Evolutionary conservation across 1,139 yeast species (phyloP), one percentile per base, ranked within the genome.

Genomic region (Taiozyma sp.): DNA sequence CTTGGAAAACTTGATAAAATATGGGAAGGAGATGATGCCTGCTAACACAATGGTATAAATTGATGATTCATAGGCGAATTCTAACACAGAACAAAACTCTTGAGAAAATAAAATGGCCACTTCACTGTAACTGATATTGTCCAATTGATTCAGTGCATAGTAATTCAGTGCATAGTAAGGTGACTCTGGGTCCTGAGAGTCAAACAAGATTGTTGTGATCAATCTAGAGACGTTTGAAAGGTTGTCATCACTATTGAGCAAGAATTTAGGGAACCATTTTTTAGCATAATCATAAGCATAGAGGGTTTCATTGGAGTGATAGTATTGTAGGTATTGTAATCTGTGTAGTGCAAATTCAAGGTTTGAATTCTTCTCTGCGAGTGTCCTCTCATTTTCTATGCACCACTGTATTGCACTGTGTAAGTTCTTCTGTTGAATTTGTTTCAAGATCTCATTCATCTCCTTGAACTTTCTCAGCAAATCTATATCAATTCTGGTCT

Each of bases 21-120:
- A 79, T 14, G 95, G 95, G 51, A 88, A 71, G 45, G 91, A 85
- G 22, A 85, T 72, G 46, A 80, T 77, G 2, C 96, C 93, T 1
- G 95, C 83, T 45, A 86, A 69, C 2, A 85, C 69, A 13, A 87
- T 76, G 57, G 84, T 76, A 64, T 81, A 83, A 35, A 88, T 65
- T 0, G 95, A 87, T 0, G 95, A 85, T 54, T 85, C 88, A 26
- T 83, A 80, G 1, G 88, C 78, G 37, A 87, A 71, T 5, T 82
- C 81, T 60, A 84, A 68, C 47, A 78, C 71, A 13, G 81, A 73
- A 62, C 96, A 87, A 60, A 77, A 88, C 56, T 83, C 88, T 9
- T 82, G 76, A 5, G 84, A 77, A 59, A 88, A 81, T 56, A 81
- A 76, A 47, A 74, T 69, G 7, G 82, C 71, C 21, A 81, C 68